These are phyloP conservation scores for Fusarium tanahbumbuense DNA, from an alignment of 2,329 filamentous ascomycete genomes.

Conservation along the genomic window DNA sequence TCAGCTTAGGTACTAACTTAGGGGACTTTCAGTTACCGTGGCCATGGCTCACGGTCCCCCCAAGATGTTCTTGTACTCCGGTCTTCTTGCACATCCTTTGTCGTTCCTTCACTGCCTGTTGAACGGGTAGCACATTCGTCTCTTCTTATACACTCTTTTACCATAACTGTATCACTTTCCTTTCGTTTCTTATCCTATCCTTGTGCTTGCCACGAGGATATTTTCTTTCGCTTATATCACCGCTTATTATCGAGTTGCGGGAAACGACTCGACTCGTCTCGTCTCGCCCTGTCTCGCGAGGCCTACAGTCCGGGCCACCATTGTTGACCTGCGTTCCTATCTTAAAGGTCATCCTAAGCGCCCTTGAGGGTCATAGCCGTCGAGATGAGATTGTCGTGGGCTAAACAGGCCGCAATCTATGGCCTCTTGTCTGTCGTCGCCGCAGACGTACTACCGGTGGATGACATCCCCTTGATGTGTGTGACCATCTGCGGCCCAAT, in stretches of 20 bases:
- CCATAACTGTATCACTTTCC: slow-evolving; percentile 31
- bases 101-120: slow-evolving; percentile 26
- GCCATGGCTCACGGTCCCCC: slow-evolving; percentile 4
- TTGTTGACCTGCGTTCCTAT: slow-evolving; percentile 4
- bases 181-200: slow-evolving; percentile 25
- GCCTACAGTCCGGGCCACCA: slow-evolving; percentile 28
- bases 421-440: slow-evolving; percentile 46
- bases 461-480: slow-evolving; percentile 55
- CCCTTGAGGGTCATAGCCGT: neutral
- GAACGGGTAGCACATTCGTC: slow-evolving; percentile 22
- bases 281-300: slow-evolving; percentile 11
- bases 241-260: slow-evolving; percentile 16
- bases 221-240: slow-evolving; percentile 27
- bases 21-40: slow-evolving; percentile 3
- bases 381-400: slow-evolving; percentile 47
- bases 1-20: neutral
- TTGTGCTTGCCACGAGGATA: slow-evolving; percentile 22
- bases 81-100: slow-evolving; percentile 17
- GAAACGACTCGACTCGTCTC: slow-evolving; percentile 12
- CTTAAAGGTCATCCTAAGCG: neutral
- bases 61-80: slow-evolving; percentile 9
- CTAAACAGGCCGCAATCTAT: slow-evolving; percentile 45
- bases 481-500: slow-evolving; percentile 58
- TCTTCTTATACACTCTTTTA: slow-evolving; percentile 28
- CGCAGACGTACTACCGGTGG: slow-evolving; percentile 49